A percentile compares a stretch with the other conserved stretches of the same genome.
Conservation (phyloP, 495 filamentous ascomycete genomes). For the Penicillium samsonianum region DNA sequence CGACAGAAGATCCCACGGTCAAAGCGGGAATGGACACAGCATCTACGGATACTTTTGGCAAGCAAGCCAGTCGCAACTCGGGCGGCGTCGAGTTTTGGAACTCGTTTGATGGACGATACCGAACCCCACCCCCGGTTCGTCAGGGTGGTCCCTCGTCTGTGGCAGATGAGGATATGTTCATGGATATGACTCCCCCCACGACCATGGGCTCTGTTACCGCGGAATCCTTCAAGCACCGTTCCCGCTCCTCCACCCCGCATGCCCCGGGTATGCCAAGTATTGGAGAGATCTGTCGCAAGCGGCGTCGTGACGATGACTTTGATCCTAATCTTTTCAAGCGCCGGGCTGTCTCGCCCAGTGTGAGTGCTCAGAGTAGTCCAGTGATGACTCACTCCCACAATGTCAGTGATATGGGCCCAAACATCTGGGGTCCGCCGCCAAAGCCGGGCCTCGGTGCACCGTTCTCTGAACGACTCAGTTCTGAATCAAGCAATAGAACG, state of each 20-base stretch:
- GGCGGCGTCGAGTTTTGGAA: conserved; percentile 80
- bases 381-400: conserved; percentile 78
- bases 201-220: conserved; percentile 35
- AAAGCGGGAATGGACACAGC: conserved; percentile 52
- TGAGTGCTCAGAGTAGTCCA: conserved; percentile 88
- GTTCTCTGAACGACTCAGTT: conserved; percentile 53
- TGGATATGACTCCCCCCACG: conserved; percentile 71
- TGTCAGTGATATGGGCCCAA: conserved; percentile 64
- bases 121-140: conserved; percentile 62
- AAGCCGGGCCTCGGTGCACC: conserved; percentile 56
- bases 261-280: conserved; percentile 46
- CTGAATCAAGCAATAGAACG: conserved; percentile 42
- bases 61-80: conserved; percentile 68
- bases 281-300: conserved; percentile 74
- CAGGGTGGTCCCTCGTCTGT: conserved; percentile 59
- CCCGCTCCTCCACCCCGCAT: conserved; percentile 54
- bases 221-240: conserved; percentile 40
- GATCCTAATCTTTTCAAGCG: conserved; percentile 89
- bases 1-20: conserved; percentile 59
- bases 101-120: conserved; percentile 63
- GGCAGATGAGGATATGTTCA: conserved; percentile 71
- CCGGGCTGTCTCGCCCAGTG: conserved; percentile 87
- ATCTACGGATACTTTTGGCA: conserved; percentile 67
- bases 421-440: conserved; percentile 67
- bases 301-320: conserved; percentile 87